Evolutionary conservation across 2,329 filamentous ascomycete genomes (phyloP), one percentile per base, ranked within the genome.

Genomic region (Pseudogymnoascus sp.): DNA sequence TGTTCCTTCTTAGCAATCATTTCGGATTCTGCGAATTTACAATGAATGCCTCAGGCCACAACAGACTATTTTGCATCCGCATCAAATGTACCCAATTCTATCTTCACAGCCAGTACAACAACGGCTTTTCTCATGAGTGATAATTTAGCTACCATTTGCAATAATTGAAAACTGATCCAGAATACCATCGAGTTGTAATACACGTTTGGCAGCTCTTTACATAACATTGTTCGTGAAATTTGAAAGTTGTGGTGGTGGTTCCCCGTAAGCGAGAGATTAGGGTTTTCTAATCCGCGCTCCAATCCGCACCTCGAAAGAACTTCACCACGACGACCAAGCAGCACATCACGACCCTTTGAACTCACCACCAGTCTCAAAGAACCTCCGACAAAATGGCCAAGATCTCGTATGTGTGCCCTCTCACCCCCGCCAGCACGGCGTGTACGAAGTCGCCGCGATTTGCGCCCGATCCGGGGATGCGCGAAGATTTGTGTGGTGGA

Each of bases 321-420:
- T 63, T 35, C 64, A 60, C 44, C 64, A 67, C 62, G 57, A 61
- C 64, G 64, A 60, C 68, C 50, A 65, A 67, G 65, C 67, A 67
- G 68, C 65, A 67, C 67, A 67, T 64, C 64, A 69, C 64, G 63
- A 63, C 66, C 69, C 71, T 71, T 71, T 69, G 68, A 72, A 65
- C 57, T 57, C 61, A 61, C 63, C 65, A 64, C 62, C 64, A 65
- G 62, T 62, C 35, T 71, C 67, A 68, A 70, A 67, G 66, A 65
- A 68, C 77, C 76, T 76, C 78, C 77, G 76, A 79, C 76, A 80
- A 77, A 83, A 86, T 86, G 83, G 83, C 83, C 78, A 86, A 86
- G 79, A 74, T 81, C 71, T 84, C 82, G 83, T 86, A 81, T 80
- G 83, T 84, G 60, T 65, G 64, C 61, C 44, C 63, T 60, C 64